phyloP scores from a whole-genome alignment of 2,329 filamentous ascomycete genomes.

The Teratosphaeria pseudoeucalypti region DNA sequence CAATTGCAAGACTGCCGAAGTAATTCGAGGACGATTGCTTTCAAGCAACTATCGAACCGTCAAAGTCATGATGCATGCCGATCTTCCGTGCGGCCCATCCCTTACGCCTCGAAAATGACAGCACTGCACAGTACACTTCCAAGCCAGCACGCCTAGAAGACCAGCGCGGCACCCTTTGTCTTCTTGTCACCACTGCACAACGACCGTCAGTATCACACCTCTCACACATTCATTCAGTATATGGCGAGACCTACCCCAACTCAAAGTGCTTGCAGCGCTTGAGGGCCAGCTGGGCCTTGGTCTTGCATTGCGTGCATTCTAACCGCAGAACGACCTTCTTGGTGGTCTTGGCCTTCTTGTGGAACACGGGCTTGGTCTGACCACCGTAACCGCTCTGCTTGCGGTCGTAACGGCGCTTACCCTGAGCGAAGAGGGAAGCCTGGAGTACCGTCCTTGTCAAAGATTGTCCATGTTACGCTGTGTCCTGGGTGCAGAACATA shows the following conservation, averaged over 20 bases:
- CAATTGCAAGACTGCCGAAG: background rate
- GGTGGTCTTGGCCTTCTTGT: slow-evolving; percentile 99
- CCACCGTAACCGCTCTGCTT: slow-evolving; percentile 99
- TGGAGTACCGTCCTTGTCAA: slow-evolving; percentile 23
- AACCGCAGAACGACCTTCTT: slow-evolving; percentile 99
- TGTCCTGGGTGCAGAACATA: slow-evolving; percentile 27
- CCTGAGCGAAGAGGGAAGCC: slow-evolving; percentile 92
- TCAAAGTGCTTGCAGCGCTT: slow-evolving; percentile 99
- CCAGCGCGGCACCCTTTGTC: slow-evolving; percentile 99
- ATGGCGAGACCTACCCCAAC: slow-evolving; percentile 64
- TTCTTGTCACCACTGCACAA: slow-evolving; percentile 94
- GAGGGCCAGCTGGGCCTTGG: slow-evolving; percentile 92
- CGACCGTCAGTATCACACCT: slow-evolving; percentile 30
- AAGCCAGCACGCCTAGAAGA: slow-evolving; percentile 68
- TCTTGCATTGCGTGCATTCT: slow-evolving; percentile 97
- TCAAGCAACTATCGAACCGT: background rate
- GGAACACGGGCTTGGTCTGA: slow-evolving; percentile 99
- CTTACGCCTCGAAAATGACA: slow-evolving; percentile 17
- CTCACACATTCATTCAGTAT: background rate
- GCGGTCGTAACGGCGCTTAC: slow-evolving; percentile 98
- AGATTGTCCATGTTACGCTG: background rate
- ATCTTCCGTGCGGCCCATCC: slow-evolving; percentile 1
- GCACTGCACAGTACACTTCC: slow-evolving; percentile 1
- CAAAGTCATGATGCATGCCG: background rate
- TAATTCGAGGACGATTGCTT: background rate